Evolutionary conservation across 179 eudicot species (phyloP), one percentile per base, ranked within the genome.

Genomic region (Vitellaria paradoxa): DNA sequence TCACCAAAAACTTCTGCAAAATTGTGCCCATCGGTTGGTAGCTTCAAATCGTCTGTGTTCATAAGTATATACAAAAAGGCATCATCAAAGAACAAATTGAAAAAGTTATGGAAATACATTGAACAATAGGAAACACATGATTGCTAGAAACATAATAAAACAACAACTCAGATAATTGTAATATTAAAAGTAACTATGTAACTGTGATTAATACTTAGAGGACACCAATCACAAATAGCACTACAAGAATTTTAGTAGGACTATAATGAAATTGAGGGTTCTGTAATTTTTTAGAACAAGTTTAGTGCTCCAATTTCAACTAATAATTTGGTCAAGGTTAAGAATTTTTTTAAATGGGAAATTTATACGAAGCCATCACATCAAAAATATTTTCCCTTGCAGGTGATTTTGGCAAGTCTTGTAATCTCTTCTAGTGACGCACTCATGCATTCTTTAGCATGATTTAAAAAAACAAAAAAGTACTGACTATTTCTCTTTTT

Each of bases 1-100:
- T 82, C 83, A 95, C 99, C 99, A 82, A 78, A 91, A 66, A 86
- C 82, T 82, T 93, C 99, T 15, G 73, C n/a, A 57, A 79, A 88
- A 68, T 81, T 81, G 73, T 85, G 90, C 72, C 88, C 87, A 46
- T 90, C 90, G 56, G 76, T 75, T 47, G 99, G 97, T 70, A 90
- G 85, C 83, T 88, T 90, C 77, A 82, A 59, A 65, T 89, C 93
- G 81, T 93, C 99, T 88, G 80, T 84, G 83, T 56, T 68, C 45
- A 83, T 23, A 47, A 42, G 40, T 18, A 76, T 64, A 68, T 45
- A 62, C 69, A 17, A 67, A 45, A 78, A 70, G 60, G 72, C 57
- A 65, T 8, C 26, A 70, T 80, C 61, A 81, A 47, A 9, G 40
- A 68, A 42, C 50, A 80, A 37, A 71, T 57, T 15, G 65, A 53